phyloP scores from a whole-genome alignment of 495 filamentous ascomycete species.

The Hypoxylon rickii region DNA sequence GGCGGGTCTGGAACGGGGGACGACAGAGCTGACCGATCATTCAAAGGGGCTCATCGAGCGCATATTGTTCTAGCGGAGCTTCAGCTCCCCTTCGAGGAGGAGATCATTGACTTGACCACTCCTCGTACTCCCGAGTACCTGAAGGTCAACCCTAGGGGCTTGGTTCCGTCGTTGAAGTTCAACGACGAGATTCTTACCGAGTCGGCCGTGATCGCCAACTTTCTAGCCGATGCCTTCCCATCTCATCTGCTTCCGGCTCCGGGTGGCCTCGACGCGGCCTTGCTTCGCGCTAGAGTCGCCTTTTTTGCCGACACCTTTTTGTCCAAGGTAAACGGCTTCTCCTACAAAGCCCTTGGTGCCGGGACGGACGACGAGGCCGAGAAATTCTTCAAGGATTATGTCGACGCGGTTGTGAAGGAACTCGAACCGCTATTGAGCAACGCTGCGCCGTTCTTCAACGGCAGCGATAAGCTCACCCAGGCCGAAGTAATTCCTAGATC shows the following conservation, averaged over 20 bases:
- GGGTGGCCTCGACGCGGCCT: slow-evolving; percentile 45
- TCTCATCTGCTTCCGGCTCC: slow-evolving; percentile 56
- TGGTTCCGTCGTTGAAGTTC: slow-evolving; percentile 75
- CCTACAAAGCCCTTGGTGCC: slow-evolving; percentile 51
- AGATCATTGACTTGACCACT: slow-evolving; percentile 72
- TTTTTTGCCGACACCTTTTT: slow-evolving; percentile 81
- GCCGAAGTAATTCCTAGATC: slow-evolving; percentile 69
- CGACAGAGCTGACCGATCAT: background rate
- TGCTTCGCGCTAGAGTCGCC: slow-evolving; percentile 66
- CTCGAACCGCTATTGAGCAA: slow-evolving; percentile 71
- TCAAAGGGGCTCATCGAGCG: slow-evolving; percentile 70
- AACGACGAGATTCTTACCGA: slow-evolving; percentile 76
- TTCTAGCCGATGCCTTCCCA: slow-evolving; percentile 63
- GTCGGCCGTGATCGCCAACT: slow-evolving; percentile 71
- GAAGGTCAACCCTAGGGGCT: slow-evolving; percentile 81
- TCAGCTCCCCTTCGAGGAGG: slow-evolving; percentile 74
- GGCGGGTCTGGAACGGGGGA: background rate
- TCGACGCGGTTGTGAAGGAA: slow-evolving; percentile 68
- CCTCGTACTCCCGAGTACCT: slow-evolving; percentile 86
- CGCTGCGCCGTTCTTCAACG: slow-evolving; percentile 80
- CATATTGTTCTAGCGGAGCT: slow-evolving; percentile 79
- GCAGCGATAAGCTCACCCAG: slow-evolving; percentile 71
- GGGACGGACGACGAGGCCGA: slow-evolving; percentile 46
- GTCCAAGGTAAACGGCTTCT: slow-evolving; percentile 58
- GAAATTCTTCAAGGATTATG: slow-evolving; percentile 44